Base-by-base conservation (phyloP, 2,329 filamentous ascomycete genomes). In the Pseudogymnoascus sp. region DNA sequence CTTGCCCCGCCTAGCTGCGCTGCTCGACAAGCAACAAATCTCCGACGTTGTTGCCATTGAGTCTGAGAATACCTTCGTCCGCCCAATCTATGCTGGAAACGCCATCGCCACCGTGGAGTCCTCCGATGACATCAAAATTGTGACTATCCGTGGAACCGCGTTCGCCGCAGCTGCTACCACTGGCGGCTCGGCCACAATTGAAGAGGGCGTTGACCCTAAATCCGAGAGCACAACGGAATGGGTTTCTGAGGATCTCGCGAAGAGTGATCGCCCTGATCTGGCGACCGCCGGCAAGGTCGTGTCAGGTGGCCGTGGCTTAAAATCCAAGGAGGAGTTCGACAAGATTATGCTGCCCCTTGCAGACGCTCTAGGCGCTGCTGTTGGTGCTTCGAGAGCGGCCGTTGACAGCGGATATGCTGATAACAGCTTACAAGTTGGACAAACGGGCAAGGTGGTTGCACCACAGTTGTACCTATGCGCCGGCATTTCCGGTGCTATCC, bases 251-350 rank as follows among this genome's bases (percentile, higher is more conserved):
- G 88, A 97, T 72, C 84, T 99, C 62, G 85, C 93, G 71, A 96
- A 93, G 79, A 96, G 91, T 59, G 93, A 97, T 76, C 88, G 96
- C 43, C 95, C 95, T 8, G 95, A 99, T 74, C 86, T 99, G 40
- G 88, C 88, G 36, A 96, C 92, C n/a, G 95, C 95, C 59, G 82
- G 84, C 68, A 90, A 85, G 73, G 93, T 99, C 18, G 95, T 99
- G 18, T 96, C 93, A 7, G 95, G 95, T 68, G 95, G 95, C 5
- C 88, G 95, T 70, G 95, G 93, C 46, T 81, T 99, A 70, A 99
- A 97, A 82, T 97, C 93, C 14, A 97, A 97, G 82, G 91, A 96
- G 76, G 93, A 97, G 63, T 99, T 99, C 73, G 93, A 99, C 78
- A 87, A 84, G 70, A 76, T 99, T 63, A 97, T 99, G 83, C 82